A percentile compares a stretch with the other conserved stretches of the same genome.
Conservation (phyloP, 495 filamentous ascomycete species). For the Amniculicola lignicola region DNA sequence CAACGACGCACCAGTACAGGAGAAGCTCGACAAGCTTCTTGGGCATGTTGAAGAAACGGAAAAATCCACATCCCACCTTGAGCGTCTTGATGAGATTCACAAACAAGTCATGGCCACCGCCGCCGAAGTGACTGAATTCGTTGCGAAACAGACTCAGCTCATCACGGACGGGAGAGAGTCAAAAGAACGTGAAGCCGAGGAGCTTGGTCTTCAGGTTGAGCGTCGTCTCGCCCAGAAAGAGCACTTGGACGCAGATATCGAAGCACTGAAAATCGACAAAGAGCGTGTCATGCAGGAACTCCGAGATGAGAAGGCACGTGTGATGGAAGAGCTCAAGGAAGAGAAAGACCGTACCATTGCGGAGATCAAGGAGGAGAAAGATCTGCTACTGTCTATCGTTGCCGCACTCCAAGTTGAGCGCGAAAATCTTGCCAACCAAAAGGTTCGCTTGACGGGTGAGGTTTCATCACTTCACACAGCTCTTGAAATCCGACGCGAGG, state of each 20-base stretch:
- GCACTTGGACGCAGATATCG: conserved; percentile 69
- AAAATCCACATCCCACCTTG: conserved; percentile 58
- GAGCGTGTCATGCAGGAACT: conserved; percentile 40
- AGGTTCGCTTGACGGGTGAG: conserved; percentile 72
- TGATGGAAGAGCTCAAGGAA: conserved; percentile 39
- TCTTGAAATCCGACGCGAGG: conserved; percentile 80
- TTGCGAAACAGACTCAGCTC: conserved; percentile 71
- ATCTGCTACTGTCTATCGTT: conserved; percentile 35
- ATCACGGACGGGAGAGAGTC: conserved; percentile 76
- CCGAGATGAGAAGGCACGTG: conserved; percentile 57
- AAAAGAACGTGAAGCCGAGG: conserved; percentile 76
- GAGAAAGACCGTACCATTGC: conserved; percentile 38
- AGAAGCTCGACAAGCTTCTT: conserved; percentile 83
- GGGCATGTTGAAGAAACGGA: conserved; percentile 52
- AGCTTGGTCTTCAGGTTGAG: conserved; percentile 76
- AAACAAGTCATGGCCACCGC: conserved; percentile 84
- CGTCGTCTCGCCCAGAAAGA: conserved; percentile 73
- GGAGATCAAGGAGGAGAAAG: conserved; percentile 56
- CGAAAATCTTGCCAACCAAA: conserved; percentile 66
- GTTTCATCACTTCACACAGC: conserved; percentile 86
- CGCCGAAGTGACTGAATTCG: conserved; percentile 78
- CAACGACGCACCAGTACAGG: conserved; percentile 62
- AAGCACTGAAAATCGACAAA: conserved; percentile 62
- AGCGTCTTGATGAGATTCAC: conserved; percentile 84
- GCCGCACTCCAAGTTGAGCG: conserved; percentile 43